Base-by-base conservation (phyloP, 2,329 filamentous ascomycete species). In the Aureobasidium sp. region DNA sequence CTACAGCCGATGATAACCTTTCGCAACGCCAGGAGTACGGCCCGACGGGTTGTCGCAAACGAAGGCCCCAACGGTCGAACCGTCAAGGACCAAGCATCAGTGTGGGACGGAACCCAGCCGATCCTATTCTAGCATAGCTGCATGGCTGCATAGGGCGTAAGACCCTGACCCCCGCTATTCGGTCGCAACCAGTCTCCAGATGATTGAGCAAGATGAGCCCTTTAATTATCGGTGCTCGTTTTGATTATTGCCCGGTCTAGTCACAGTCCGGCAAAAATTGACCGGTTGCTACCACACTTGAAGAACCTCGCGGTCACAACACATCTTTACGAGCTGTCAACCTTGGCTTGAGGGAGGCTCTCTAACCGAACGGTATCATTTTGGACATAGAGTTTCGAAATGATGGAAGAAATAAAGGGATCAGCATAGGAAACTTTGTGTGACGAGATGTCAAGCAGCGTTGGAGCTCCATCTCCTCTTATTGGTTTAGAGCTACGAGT, bases 401-500 rank as follows among this genome's bases (percentile, higher is more conserved):
- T 39, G 55, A 29, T 48, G 29, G 53, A 31, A 44, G 39, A 34
- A 39, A 36, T n/a, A 34, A 37, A 22, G 31, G 29, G 42, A 48
- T 48, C 22, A 27, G 42, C 55, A 59, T 31, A 29, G 55, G 7
- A 48, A 48, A 44, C 42, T 39, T 39, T 44, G 55, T 59, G 55
- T 44, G 55, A 59, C 55, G 36, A 47, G 55, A 48, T 59, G 12
- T 44, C 55, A 39, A 37, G 31, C 73, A 41, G 67, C 66, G 61
- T 80, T 79, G 66, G 75, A 65, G 25, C 73, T 67, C 48, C 41
- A 57, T 25, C 27, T 15, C 9, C 37, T 56, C 37, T 34, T 17
- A 34, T 60, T 41, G 44, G 36, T 17, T 51, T 12, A 47, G 29
- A 51, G 34, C 20, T 59, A 42, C 56, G 56, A 59, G 56, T 59